phyloP scores from a whole-genome alignment of 192 early-diverging fungal species.

The Linderina pennispora region DNA sequence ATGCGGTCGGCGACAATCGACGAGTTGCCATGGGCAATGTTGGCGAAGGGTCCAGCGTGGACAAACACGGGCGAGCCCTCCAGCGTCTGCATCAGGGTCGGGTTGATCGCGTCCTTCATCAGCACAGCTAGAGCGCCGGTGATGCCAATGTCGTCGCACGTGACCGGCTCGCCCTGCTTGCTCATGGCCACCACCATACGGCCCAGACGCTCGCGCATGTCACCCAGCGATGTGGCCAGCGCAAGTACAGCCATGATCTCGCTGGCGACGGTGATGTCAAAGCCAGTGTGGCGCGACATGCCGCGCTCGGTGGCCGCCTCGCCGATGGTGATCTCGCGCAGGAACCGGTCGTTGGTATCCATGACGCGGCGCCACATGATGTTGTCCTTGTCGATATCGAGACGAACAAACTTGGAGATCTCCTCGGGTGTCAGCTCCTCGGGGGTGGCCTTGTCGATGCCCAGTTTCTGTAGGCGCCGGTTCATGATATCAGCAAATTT shows the following conservation, averaged over 20 bases:
- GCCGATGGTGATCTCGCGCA: conserved; percentile 88
- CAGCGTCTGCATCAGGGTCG: conserved; percentile 98
- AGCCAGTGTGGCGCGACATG: conserved; percentile 82
- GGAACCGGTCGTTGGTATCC: conserved; percentile 95
- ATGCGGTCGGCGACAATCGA: conserved; percentile 95
- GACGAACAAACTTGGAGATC: conserved; percentile 68
- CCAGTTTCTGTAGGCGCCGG: conserved; percentile 66
- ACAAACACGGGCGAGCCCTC: conserved; percentile 99
- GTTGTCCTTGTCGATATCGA: conserved; percentile 92
- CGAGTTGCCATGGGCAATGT: conserved; percentile 98
- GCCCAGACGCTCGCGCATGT: conserved; percentile 91
- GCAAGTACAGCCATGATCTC: conserved; percentile 99
- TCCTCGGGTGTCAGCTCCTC: conserved; percentile 75
- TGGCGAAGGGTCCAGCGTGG: conserved; percentile 98
- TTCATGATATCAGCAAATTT: conserved; percentile 82
- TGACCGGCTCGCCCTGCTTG: conserved; percentile 75
- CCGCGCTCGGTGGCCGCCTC: conserved; percentile 85
- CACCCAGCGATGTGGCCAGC: conserved; percentile 78
- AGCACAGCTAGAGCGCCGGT: conserved; percentile 94
- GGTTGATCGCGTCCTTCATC: conserved; percentile 98
- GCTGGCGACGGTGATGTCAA: conserved; percentile 97
- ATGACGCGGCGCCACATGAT: conserved; percentile 97
- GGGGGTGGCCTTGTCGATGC: conserved; percentile 78
- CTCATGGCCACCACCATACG: conserved; percentile 92
- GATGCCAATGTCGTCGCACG: conserved; percentile 92